Percentiles rank a stretch among this genome's conserved stretches.
phyloP scores from a whole-genome alignment of 768 basidiomycete species.

The Cyclocybe aegerita region DNA sequence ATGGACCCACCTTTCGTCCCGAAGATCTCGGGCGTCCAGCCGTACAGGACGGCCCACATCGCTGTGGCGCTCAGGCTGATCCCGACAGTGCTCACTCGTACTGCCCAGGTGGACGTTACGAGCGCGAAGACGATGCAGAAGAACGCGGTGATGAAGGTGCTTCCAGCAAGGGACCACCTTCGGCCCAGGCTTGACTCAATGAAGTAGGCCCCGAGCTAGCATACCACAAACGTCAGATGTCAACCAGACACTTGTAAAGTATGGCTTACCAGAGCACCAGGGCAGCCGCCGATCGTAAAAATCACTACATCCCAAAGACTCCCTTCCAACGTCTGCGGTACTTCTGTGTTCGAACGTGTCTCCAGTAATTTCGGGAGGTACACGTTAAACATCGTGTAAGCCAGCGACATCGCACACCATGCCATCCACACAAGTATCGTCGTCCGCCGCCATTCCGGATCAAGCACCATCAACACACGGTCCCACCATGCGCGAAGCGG shows the following conservation, averaged over 20 bases:
- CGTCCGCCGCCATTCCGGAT: conserved; percentile 73
- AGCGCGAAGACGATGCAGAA: conserved; percentile 72
- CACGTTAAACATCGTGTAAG: conserved; percentile 92
- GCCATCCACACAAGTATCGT: conserved; percentile 77
- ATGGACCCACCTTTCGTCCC: conserved; percentile 61
- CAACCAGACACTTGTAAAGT: conserved; percentile 8
- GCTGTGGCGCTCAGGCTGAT: conserved; percentile 77
- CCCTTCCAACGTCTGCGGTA: conserved; percentile 49
- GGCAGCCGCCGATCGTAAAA: conserved; percentile 82
- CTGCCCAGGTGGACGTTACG: conserved; percentile 54
- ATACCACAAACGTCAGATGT: not conserved
- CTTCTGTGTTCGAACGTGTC: conserved; percentile 34
- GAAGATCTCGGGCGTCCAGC: conserved; percentile 90
- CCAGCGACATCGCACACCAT: conserved; percentile 78
- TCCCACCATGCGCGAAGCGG: conserved; percentile 71
- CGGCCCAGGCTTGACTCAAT: conserved; percentile 72
- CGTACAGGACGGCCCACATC: conserved; percentile 89
- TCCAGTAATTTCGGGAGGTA: conserved; percentile 87
- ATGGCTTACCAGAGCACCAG: conserved; percentile 70
- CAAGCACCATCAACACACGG: conserved; percentile 66
- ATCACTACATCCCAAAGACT: conserved; percentile 86
- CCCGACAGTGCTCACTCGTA: conserved; percentile 70
- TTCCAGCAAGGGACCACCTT: conserved; percentile 69
- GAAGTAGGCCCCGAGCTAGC: conserved; percentile 81
- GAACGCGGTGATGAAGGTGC: conserved; percentile 72